Evolutionary conservation across 108 stramenopile genomes (phyloP).

Genomic region (Aureococcus anophagefferens): DNA sequence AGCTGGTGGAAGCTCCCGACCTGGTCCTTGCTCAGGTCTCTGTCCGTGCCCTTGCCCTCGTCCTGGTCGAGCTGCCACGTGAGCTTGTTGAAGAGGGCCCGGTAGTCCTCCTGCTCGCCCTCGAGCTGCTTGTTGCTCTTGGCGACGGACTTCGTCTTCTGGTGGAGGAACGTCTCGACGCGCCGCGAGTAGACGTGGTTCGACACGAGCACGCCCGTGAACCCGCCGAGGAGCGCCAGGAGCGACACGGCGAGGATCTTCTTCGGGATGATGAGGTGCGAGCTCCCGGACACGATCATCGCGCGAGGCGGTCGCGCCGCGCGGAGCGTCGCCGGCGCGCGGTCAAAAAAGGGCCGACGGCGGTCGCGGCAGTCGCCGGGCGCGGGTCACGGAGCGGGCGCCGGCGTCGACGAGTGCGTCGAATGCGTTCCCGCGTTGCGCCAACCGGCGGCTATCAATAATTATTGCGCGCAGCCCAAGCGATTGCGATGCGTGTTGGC

Average conservation of each 20-base stretch:
- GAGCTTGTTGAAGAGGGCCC: background rate
- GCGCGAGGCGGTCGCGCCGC: too few relatives aligned
- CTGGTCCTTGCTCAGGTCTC: background rate
- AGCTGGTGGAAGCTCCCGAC: background rate
- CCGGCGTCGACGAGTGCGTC: too few relatives aligned
- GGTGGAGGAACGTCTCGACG: background rate
- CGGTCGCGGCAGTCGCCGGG: too few relatives aligned
- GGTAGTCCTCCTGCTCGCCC: background rate
- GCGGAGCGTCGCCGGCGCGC: too few relatives aligned
- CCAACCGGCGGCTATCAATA: too few relatives aligned
- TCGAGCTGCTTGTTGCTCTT: background rate
- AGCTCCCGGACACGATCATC: background rate
- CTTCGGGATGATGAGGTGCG: background rate
- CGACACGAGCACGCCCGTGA: background rate
- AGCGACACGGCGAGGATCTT: background rate
- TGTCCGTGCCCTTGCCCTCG: background rate
- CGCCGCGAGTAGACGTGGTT: background rate
- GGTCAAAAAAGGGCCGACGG: too few relatives aligned
- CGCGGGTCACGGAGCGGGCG: too few relatives aligned
- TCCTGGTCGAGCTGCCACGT: background rate
- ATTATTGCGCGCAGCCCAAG: too few relatives aligned
- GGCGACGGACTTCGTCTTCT: background rate
- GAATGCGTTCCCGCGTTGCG: too few relatives aligned
- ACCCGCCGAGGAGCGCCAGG: background rate
- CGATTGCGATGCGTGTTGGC: too few relatives aligned